Evolutionary conservation across 176 grass and related monocot genomes (phyloP), one percentile per base, ranked within the genome.

Genomic region (Musa schizocarpa): DNA sequence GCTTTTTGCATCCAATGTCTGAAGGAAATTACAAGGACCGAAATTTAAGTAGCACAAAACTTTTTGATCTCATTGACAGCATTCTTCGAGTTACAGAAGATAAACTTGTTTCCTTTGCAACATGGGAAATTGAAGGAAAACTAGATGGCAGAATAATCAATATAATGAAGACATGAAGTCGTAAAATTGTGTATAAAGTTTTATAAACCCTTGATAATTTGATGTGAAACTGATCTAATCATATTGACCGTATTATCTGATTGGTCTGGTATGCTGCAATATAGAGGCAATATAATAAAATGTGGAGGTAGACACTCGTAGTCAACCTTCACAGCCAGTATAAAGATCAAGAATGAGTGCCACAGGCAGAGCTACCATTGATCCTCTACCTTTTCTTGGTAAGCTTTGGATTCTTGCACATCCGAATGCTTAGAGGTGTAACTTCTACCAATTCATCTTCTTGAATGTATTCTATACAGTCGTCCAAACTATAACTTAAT

Each of bases 381-480:
- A 50, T 70, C 48, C 43, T 70, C 80, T 72, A 82, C 57, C 84
- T 88, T 72, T 77, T 89, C 87, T 84, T 96, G 17, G 57, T 13
- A 78, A 93, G 14, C 79, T 98, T 98, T n/a, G 90, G 88, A 69
- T 98, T 98, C 81, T 98, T 98, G 82, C 68, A 89, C 88, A 93
- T 93, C 58, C 90, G 86, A 75, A 93, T 88, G 50, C 83, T 91
- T 69, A 54, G 29, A 66, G 94, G 94, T 50, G 94, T 98, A 62
- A 98, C 86, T 77, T 98, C 94, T 27, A 98, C 88, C 74, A 93
- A 65, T 80, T 93, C 94, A 78, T 98, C 90, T 78, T 98, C 90
- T 91, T 93, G 86, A 81, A 97, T 97, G 54, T 89, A 93, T 80
- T 97, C 90, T 81, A 97, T 97, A 85, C 90, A 97, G 69, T 97